phyloP scores from a whole-genome alignment of 129 eudicot genomes.

The Flaveria robusta region DNA sequence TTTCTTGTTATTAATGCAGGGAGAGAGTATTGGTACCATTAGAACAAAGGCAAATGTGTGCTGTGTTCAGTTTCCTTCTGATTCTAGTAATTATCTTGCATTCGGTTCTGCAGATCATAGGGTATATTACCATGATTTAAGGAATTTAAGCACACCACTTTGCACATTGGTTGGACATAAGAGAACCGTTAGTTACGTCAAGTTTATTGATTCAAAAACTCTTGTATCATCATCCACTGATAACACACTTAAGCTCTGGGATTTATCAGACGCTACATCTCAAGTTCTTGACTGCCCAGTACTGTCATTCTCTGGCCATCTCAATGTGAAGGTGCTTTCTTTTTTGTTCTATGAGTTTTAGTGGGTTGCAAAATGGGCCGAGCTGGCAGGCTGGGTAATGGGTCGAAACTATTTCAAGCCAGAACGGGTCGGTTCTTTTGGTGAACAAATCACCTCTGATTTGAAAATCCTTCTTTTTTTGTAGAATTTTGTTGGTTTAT shows the following conservation, averaged over 20 bases:
- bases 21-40: slow-evolving; percentile 79
- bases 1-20: slow-evolving; percentile 65
- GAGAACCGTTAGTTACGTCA: not conserved
- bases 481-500: slow-evolving; percentile 96
- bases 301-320: not conserved
- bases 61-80: slow-evolving; percentile 80
- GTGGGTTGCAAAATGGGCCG: not conserved
- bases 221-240: not conserved
- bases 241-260: slow-evolving; percentile 8
- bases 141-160: not conserved
- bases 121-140: slow-evolving; percentile 31
- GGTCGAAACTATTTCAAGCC: not conserved
- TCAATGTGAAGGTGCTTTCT: not conserved
- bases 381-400: no score
- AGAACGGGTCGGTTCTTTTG: not conserved
- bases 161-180: not conserved
- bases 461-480: slow-evolving; percentile 9
- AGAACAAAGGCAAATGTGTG: slow-evolving; percentile 91
- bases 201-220: slow-evolving; percentile 1
- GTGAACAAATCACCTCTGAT: not conserved
- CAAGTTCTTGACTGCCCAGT: not conserved
- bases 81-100: slow-evolving; percentile 73
- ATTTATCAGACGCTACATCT: slow-evolving; percentile 1
- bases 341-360: not conserved
- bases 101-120: slow-evolving; percentile 97